Conservation (phyloP, 169 alveolate species). For the Babesia bovis region DNA sequence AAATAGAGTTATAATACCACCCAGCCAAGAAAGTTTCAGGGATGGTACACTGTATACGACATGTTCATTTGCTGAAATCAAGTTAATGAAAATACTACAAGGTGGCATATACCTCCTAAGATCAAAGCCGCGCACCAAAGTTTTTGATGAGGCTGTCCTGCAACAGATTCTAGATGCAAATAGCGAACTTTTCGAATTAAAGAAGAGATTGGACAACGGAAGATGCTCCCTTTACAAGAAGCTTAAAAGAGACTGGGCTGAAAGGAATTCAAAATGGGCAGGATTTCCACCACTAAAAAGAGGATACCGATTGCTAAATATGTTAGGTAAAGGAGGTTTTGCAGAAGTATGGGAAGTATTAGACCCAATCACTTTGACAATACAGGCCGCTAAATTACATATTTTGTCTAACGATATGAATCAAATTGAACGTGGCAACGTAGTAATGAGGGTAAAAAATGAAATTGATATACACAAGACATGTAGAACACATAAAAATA, state of each 20-base stretch:
- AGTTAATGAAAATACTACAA: slow-evolving; percentile 69
- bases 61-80: slow-evolving; percentile 72
- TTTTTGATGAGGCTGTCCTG: slow-evolving; percentile 52
- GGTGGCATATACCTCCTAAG: slow-evolving; percentile 60
- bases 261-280: slow-evolving; percentile 76
- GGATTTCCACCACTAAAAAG: slow-evolving; percentile 77
- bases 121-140: slow-evolving; percentile 42
- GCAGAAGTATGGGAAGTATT: slow-evolving; percentile 91
- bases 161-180: slow-evolving; percentile 71
- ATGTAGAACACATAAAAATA: slow-evolving; percentile 82
- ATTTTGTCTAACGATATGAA: slow-evolving; percentile 83
- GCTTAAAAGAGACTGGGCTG: slow-evolving; percentile 74
- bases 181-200: slow-evolving; percentile 69
- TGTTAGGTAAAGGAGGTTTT: slow-evolving; percentile 90
- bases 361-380: slow-evolving; percentile 84
- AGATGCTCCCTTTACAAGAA: slow-evolving; percentile 74
- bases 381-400: slow-evolving; percentile 87
- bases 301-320: slow-evolving; percentile 79
- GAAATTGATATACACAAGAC: slow-evolving; percentile 86
- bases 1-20: slow-evolving; percentile 69
- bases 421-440: slow-evolving; percentile 80
- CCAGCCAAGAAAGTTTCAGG: slow-evolving; percentile 78
- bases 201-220: slow-evolving; percentile 72
- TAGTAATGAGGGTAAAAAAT: slow-evolving; percentile 85
- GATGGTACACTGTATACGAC: slow-evolving; percentile 78